Evolutionary conservation across 2,329 filamentous ascomycete species (phyloP), one percentile per base, ranked within the genome.

Genomic region (Alternaria conjuncta): DNA sequence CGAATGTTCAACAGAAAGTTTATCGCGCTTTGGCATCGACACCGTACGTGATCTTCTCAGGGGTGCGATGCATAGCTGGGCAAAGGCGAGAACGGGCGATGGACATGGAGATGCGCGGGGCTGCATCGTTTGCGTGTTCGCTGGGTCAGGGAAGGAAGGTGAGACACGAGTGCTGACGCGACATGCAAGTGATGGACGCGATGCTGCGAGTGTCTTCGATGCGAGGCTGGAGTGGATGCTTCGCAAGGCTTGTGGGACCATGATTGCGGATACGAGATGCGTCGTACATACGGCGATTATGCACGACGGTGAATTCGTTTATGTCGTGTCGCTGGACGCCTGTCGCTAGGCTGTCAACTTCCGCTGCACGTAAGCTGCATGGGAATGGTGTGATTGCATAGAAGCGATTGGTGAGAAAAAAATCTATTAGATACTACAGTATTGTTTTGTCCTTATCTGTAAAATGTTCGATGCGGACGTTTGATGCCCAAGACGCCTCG

Each of bases 381-480:
- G 15, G 13, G 13, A 12, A 1, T 53, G 30, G 13, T 23, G 20
- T 36, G 49, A 15, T 53, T 15, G 20, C n/a, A 25, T 53, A 6
- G 28, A 12, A 36, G 30, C 32, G 18, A 21, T 36, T 26, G 45
- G 25, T 53, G 28, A 53, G 11, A 30, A 20, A 30, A 51, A 53
- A n/a, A 41, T 53, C 49, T 36, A 53, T 53, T 53, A 53, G 25
- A 50, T 57, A 32, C 23, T 61, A 57, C 53, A 57, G 32, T 50
- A 30, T 43, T 57, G 45, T 13, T 25, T 25, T 45, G 41, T 41
- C 45, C 45, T 50, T 32, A 41, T 51, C 47, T 50, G 44, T 43
- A 30, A 25, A 49, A 20, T 36, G 45, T 41, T 18, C 58, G 18
- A n/a, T 44, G 32, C 12, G 32, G 55, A 21, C 45, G 13, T 53